phyloP scores from a whole-genome alignment of 1,284 basidiomycete species.

The Leucoagaricus sp. region DNA sequence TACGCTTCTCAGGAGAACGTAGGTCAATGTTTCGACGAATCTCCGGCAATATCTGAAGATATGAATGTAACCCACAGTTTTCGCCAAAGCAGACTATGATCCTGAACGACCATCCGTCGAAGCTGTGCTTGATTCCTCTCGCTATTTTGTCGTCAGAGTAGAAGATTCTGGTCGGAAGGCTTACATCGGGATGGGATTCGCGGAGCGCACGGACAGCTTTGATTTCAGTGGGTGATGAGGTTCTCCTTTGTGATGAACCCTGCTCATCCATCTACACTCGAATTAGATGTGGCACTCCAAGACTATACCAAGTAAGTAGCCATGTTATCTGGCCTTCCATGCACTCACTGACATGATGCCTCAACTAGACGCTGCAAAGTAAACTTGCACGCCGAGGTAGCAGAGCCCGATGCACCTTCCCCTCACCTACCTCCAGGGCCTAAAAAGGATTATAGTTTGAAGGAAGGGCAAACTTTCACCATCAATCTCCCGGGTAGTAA shows the following conservation, averaged over 20 bases:
- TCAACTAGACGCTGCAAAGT: conserved; percentile 61
- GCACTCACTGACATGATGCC: neutral
- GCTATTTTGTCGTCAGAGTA: conserved; percentile 94
- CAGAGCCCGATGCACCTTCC: conserved; percentile 37
- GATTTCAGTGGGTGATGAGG: conserved; percentile 75
- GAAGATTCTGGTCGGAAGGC: conserved; percentile 87
- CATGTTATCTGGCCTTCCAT: conserved; percentile 1
- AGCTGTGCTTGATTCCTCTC: conserved; percentile 92
- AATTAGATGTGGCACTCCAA: conserved; percentile 87
- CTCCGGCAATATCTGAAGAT: neutral
- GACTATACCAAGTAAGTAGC: conserved; percentile 84
- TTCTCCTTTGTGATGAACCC: neutral
- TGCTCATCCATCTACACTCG: neutral
- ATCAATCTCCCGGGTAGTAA: conserved; percentile 84
- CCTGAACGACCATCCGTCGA: conserved; percentile 84
- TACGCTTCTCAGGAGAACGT: conserved; percentile 58
- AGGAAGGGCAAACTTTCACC: conserved; percentile 95
- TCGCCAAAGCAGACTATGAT: conserved; percentile 91
- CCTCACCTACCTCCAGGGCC: conserved; percentile 73
- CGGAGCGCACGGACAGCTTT: conserved; percentile 89
- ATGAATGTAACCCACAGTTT: conserved; percentile 55
- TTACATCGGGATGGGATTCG: conserved; percentile 93
- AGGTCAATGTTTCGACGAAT: conserved; percentile 23
- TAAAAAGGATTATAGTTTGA: conserved; percentile 94
- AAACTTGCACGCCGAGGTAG: conserved; percentile 53